Conservation (phyloP, 2,329 filamentous ascomycete genomes). For the Penicillium sp. region DNA sequence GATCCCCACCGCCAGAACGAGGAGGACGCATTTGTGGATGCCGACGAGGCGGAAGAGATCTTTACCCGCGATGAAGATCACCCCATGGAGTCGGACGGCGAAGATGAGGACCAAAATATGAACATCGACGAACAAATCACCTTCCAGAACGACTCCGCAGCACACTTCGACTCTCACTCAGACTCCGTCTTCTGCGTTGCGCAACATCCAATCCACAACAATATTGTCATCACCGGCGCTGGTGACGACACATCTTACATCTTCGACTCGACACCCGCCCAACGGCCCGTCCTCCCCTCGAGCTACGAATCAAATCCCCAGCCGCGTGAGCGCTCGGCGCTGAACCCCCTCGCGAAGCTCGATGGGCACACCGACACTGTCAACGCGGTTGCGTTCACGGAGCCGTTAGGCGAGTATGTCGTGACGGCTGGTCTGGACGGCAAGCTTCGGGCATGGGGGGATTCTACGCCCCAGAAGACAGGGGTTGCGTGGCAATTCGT, state of each 20-base stretch:
- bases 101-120: constrained; percentile 60
- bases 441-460: constrained; percentile 72
- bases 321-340: constrained; percentile 61
- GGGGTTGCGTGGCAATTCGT: constrained; percentile 67
- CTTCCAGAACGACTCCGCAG: constrained; percentile 88
- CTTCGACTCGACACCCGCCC: constrained; percentile 71
- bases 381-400: constrained; percentile 82
- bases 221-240: constrained; percentile 85
- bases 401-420: constrained; percentile 80
- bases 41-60: constrained; percentile 79
- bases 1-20: constrained; percentile 57
- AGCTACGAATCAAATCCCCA: constrained; percentile 73
- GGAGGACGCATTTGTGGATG: constrained; percentile 73
- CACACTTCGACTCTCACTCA: constrained; percentile 87
- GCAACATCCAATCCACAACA: constrained; percentile 79
- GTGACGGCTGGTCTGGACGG: constrained; percentile 90
- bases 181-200: constrained; percentile 95
- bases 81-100: constrained; percentile 76
- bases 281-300: constrained; percentile 70
- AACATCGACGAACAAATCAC: constrained; percentile 60
- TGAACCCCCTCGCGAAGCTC: constrained; percentile 72
- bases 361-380: constrained; percentile 93
- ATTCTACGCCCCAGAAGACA: constrained; percentile 49
- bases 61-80: constrained; percentile 69
- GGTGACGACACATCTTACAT: constrained; percentile 86